Percentiles rank a stretch among this genome's conserved stretches.
phyloP scores from a whole-genome alignment of 345 rosid species.

The Isatis tinctoria region DNA sequence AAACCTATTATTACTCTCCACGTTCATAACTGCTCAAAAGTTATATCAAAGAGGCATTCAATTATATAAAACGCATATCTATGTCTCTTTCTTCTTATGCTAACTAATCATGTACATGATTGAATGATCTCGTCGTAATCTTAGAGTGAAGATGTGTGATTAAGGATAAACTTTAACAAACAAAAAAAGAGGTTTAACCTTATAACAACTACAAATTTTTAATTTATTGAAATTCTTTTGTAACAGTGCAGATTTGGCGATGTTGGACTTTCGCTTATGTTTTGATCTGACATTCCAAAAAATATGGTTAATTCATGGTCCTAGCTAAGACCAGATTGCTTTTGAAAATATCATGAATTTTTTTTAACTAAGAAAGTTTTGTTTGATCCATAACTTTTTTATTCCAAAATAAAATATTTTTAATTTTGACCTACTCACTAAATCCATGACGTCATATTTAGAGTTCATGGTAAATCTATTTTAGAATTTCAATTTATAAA shows the following conservation, averaged over 20 bases:
- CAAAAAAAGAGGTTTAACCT: neutral
- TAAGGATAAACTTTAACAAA: neutral
- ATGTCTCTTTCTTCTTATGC: slow-evolving; percentile 18
- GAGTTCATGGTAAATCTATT: neutral
- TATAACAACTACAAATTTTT: neutral
- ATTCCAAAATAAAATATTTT: neutral
- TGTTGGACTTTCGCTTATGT: neutral
- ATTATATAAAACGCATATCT: neutral
- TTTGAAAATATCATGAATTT: neutral
- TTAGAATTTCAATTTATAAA: no score
- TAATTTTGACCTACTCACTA: neutral
- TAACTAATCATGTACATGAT: neutral
- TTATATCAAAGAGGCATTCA: slow-evolving; percentile 14
- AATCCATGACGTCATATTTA: neutral
- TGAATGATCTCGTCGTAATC: neutral
- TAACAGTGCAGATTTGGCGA: neutral
- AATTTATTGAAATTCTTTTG: neutral
- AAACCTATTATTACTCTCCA: slow-evolving; percentile 24
- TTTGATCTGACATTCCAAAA: neutral
- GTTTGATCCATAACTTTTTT: neutral
- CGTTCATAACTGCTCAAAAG: no score
- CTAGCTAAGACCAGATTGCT: neutral
- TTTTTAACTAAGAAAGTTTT: neutral
- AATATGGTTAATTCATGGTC: neutral
- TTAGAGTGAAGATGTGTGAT: neutral